A percentile compares a stretch with the other conserved stretches of the same genome.
phyloP scores from a whole-genome alignment of 129 eudicot genomes.

The Artemisia argyi region DNA sequence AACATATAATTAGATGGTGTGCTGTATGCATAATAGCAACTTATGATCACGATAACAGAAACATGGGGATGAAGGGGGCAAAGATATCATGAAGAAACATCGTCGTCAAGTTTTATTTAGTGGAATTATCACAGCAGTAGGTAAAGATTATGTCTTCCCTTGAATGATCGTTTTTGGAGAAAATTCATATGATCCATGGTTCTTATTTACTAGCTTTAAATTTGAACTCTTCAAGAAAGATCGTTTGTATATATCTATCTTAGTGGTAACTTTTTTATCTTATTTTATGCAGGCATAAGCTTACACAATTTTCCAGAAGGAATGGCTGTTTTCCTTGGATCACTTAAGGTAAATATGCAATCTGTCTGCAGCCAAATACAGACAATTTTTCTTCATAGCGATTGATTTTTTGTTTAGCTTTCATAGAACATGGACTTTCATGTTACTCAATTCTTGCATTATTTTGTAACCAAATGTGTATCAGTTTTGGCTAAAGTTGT shows the following conservation, averaged over 20 bases:
- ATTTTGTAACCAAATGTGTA: too few relatives aligned
- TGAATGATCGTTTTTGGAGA: not conserved
- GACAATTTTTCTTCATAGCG: not conserved
- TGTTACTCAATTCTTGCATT: not conserved
- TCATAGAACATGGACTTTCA: not conserved
- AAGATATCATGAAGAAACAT: slow-evolving; percentile 90
- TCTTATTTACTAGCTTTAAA: not conserved
- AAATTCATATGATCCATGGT: not conserved
- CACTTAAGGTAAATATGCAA: slow-evolving; percentile 64
- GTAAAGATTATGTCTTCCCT: slow-evolving; percentile 33
- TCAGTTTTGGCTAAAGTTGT: too few relatives aligned
- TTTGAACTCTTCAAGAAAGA: slow-evolving; percentile 7
- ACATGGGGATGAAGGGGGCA: slow-evolving; percentile 62
- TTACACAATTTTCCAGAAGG: slow-evolving; percentile 99
- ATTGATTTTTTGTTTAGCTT: not conserved
- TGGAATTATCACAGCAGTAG: slow-evolving; percentile 95
- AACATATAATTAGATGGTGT: not conserved
- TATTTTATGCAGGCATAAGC: slow-evolving; percentile 73
- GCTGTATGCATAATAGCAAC: not conserved
- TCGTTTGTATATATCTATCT: not conserved
- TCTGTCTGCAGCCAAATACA: too few relatives aligned
- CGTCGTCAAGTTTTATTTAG: slow-evolving; percentile 97
- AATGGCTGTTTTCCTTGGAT: slow-evolving; percentile 99
- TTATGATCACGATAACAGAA: slow-evolving; percentile 52
- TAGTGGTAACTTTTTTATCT: slow-evolving; percentile 15